Percentiles rank a stretch among this genome's conserved stretches.
These are phyloP conservation scores for Helichrysum umbraculigerum DNA, from an alignment of 129 eudicot species.

Conservation along the genomic window DNA sequence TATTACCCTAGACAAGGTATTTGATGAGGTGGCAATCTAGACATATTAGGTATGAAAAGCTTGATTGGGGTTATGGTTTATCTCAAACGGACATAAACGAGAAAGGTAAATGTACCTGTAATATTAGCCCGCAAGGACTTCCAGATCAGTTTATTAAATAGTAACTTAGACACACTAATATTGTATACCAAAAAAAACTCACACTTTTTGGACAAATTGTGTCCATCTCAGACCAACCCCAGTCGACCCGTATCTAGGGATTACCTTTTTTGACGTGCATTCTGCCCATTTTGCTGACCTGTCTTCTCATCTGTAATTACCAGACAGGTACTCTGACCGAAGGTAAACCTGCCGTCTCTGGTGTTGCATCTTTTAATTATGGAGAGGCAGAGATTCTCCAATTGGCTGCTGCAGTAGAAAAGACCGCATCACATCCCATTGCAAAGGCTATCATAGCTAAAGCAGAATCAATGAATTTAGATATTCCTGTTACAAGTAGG, in stretches of 20 bases:
- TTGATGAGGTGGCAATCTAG: not conserved
- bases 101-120: not conserved
- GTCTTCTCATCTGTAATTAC: conserved; percentile 28
- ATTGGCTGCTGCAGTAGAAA: conserved; percentile 96
- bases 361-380: conserved; percentile 53
- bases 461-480: conserved; percentile 71
- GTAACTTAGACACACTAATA: not conserved
- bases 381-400: conserved; percentile 67
- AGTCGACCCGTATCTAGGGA: not conserved
- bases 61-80: not conserved
- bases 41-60: not conserved
- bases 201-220: not conserved
- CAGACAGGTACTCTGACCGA: conserved; percentile 97
- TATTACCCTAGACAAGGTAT: conserved; percentile 83
- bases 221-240: not conserved
- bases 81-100: not conserved
- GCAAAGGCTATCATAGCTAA: conserved; percentile 79
- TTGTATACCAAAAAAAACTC: not conserved
- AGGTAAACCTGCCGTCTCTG: conserved; percentile 90
- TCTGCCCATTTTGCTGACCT: conserved; percentile 18
- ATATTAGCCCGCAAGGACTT: not conserved
- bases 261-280: conserved; percentile 1
- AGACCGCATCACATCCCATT: conserved; percentile 89
- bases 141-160: not conserved
- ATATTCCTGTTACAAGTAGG: conserved; percentile 65